A percentile compares a stretch with the other conserved stretches of the same genome.
Evolutionary conservation across 225 moss, liverwort and hornwort genomes (phyloP).

Genomic region (Rhytidiadelphus loreus): DNA sequence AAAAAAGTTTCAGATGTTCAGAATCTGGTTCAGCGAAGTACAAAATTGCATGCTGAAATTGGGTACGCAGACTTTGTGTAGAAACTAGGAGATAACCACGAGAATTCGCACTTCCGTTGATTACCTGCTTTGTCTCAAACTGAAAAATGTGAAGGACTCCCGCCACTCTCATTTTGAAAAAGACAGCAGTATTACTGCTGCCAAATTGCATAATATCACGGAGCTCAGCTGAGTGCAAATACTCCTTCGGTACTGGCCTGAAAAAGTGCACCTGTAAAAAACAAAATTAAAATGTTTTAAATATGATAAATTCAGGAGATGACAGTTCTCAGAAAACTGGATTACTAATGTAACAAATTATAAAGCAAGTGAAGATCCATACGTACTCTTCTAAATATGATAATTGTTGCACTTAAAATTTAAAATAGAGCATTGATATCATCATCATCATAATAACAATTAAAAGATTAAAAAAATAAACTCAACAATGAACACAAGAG

Average conservation of each 20-base stretch:
- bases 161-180: slow-evolving; percentile 98
- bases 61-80: neutral
- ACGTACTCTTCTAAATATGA: neutral
- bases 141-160: slow-evolving; percentile 95
- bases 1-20: neutral
- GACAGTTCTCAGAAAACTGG: neutral
- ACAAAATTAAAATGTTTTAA: neutral
- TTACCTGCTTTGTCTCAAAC: slow-evolving; percentile 93
- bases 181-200: slow-evolving; percentile 95
- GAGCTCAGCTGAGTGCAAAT: slow-evolving; percentile 93
- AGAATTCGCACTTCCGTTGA: neutral
- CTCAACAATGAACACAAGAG: neutral
- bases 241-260: slow-evolving; percentile 96
- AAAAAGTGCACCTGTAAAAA: slow-evolving; percentile 83
- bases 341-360: neutral
- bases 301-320: neutral
- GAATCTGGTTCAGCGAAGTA: neutral
- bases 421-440: neutral
- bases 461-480: neutral
- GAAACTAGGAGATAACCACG: neutral
- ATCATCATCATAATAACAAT: neutral
- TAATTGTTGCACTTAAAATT: neutral
- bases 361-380: neutral
- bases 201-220: slow-evolving; percentile 99
- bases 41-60: neutral